Base-by-base conservation (phyloP, 345 rosid species). In the Turritis glabra region DNA sequence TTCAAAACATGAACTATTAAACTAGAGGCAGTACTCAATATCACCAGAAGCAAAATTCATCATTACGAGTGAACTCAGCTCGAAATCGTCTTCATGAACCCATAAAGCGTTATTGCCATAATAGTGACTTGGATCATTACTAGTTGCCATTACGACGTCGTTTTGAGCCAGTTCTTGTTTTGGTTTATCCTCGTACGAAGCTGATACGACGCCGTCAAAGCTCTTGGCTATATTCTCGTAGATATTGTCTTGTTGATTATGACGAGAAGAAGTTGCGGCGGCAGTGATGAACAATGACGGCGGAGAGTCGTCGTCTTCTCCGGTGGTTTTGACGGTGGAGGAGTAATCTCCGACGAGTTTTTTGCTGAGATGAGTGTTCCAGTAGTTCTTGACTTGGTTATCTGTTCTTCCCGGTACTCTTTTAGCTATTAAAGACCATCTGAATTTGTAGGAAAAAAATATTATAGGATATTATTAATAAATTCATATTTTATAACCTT, bases 371-470 rank as follows among this genome's bases (percentile, higher is more conserved):
- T 75, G 85, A 37, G 80, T 76, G 44, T 87, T 87, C 88, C 88
- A 85, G 67, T 83, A 77, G 47, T 85, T 87, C 81, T 87, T 87
- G 74, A 84, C 86, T 81, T 84, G 87, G 72, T 87, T 85, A 71
- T 88, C 92, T 8, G 88, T 88, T 77, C 88, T 32, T 35, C 89
- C 87, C 0, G 89, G 92, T 27, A 82, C 84, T 5, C 89, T 51
- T 72, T 80, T 84, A 0, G 87, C 92, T 71, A 87, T 87, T 78
- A 87, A 74, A 59, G 92, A 78, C 92, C 92, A 84, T 78, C 89
- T 82, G 67, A 14, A 52, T 53, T 64, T 26, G 3, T n/a, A n/a
- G 5, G 3, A 3, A 6, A 25, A 37, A 5, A 67, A 13, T 29
- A 64, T 46, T 18, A 30, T 27, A 26, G 3, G 52, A 13, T 29